Evolutionary conservation across 768 basidiomycete genomes (phyloP), one percentile per base, ranked within the genome.

Genomic region (Tephrocybe rancida): DNA sequence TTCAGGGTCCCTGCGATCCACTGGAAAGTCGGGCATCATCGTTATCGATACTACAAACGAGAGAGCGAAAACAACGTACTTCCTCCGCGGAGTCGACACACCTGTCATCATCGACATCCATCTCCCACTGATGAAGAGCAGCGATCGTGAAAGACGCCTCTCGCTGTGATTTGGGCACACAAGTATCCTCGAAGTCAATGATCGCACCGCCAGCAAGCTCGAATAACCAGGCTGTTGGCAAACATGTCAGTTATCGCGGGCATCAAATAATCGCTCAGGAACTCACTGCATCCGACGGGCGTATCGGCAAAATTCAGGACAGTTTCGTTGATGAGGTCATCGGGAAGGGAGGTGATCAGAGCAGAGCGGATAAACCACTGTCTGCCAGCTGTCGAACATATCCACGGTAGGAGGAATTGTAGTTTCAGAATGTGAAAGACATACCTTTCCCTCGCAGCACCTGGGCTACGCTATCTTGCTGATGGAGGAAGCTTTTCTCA

Each of bases 291-390:
- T 13, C 95, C 95, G 57, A 92, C 84, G 0, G 94, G 94, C 16
- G 91, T 89, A 62, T 87, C 78, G 1, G 87, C 74, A 70, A 97
- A 97, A 60, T 88, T 80, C 22, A 85, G 56, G 26, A 95, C 91
- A 1, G 95, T 95, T 54, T 87, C 75, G 64, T 88, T 87, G 67
- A 95, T 85, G 57, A 93, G 78, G 24, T 94, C 90, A 67, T 97
- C 95, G 2, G 90, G 87, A 37, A 97, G 79, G 0, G 89, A 86
- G n/a, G 76, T 83, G 52, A 95, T 86, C 57, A 96, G 74, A 13
- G 89, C 83, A 11, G 90, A 92, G 52, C 94, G 91, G 59, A 96
- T 91, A 72, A 87, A 95, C 94, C 94, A 93, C 64, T 92, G 91
- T 41, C 90, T 77, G 8, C 90, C 89, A 37, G 84, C 90, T 91